Percentiles rank a stretch among this genome's conserved stretches.
These are phyloP conservation scores for Fusarium tricinctum DNA, from an alignment of 2,329 filamentous ascomycete species.

Conservation along the genomic window DNA sequence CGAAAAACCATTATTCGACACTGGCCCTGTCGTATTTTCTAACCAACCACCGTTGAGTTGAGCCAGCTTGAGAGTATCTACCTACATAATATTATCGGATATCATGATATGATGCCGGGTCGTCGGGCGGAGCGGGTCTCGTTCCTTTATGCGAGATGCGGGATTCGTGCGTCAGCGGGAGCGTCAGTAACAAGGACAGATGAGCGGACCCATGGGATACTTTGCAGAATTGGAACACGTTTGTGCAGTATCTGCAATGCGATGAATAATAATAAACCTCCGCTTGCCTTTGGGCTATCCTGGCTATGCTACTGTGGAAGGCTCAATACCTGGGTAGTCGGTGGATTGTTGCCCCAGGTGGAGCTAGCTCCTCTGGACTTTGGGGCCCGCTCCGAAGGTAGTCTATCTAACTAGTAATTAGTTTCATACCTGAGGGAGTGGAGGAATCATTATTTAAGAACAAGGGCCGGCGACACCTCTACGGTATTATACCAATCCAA, in stretches of 20 bases:
- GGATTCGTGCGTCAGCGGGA: neutral
- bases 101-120: conserved; percentile 19
- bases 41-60: too few relatives aligned
- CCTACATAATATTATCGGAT: neutral
- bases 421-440: neutral
- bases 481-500: conserved; percentile 12
- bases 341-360: conserved; percentile 22
- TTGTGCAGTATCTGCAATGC: neutral
- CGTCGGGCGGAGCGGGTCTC: conserved; percentile 30
- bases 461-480: conserved; percentile 12
- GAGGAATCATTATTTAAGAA: conserved; percentile 33
- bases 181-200: too few relatives aligned
- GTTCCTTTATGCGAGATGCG: conserved; percentile 6
- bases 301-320: too few relatives aligned
- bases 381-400: conserved; percentile 34
- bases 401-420: neutral
- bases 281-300: too few relatives aligned
- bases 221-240: neutral
- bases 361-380: conserved; percentile 25
- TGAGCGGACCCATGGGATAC: too few relatives aligned
- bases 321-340: neutral
- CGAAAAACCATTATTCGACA: conserved; percentile 15
- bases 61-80: too few relatives aligned
- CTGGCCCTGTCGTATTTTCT: neutral
- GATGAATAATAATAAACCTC: too few relatives aligned